Evolutionary conservation across 371 early-diverging fungal genomes (phyloP), one percentile per base, ranked within the genome.

Genomic region (Haplosporangium sp.): DNA sequence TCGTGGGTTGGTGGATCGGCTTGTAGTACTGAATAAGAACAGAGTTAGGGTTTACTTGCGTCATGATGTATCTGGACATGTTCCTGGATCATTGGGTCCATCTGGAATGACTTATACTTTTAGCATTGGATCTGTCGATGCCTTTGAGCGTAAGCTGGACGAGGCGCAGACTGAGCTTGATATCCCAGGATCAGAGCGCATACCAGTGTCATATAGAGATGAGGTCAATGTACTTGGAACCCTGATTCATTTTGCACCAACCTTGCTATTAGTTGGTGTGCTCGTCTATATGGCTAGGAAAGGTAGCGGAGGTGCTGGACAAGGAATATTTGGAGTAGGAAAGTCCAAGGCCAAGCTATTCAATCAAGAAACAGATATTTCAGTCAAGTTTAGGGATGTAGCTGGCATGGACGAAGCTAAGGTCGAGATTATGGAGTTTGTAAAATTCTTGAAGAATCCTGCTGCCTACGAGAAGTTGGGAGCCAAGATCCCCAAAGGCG

Each of bases 341-440:
- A 99, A 99, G 84, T 96, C 96, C 61, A 91, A 94, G 63, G 99
- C 99, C 39, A 95, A 95, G 84, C 84, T 98, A 90, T 99, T 92
- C 87, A 99, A 97, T 88, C 95, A 96, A 83, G 98, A 99, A 82
- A 96, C 94, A 5, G 95, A 96, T 56, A 94, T 98, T 64, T 90
- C 96, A 70, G 94, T 98, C 71, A 95, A 94, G 77, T 99, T 99
- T 86, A 98, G 98, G 88, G 99, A 99, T 86, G 99, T 99, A 0
- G 99, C 99, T 7, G 99, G 99, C 38, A 96, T 99, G 86, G 99
- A 99, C 85, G 96, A 96, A 83, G 99, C 99, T 71, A 99, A 99
- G 86, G 95, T 97, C 69, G 99, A 99, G 86, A 99, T 99, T 68
- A 99, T 99, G 97, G 99, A 99, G 88, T 98, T 99, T 93, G 99